A percentile compares a stretch with the other conserved stretches of the same genome.
phyloP scores from a whole-genome alignment of 306 rosid species.

The Trifolium dubium region DNA sequence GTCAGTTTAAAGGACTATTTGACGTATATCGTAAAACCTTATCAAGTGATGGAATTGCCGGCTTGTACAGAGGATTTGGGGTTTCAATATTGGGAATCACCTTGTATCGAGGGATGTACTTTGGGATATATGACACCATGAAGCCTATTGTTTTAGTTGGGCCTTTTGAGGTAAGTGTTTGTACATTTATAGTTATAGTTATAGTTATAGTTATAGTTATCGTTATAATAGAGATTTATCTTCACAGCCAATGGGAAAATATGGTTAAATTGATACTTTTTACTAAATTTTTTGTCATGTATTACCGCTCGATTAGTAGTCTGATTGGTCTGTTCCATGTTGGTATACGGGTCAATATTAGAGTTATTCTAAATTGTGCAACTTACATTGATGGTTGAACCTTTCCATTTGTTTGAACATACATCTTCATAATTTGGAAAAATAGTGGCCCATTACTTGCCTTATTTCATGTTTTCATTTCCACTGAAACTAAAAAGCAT shows the following conservation, averaged over 20 bases:
- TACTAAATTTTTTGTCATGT: constrained; percentile 17
- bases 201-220: too few species aligned
- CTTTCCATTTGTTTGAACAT: constrained; percentile 40
- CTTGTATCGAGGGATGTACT: constrained; percentile 93
- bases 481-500: neutral
- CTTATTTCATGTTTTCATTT: neutral
- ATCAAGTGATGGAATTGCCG: constrained; percentile 79
- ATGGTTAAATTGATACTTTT: constrained; percentile 17
- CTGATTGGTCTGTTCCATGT: constrained; percentile 26
- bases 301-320: constrained; percentile 14
- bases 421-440: constrained; percentile 23
- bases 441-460: neutral
- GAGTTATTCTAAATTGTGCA: neutral
- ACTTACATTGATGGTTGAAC: constrained; percentile 10
- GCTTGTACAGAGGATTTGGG: constrained; percentile 92
- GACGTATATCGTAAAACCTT: constrained; percentile 87
- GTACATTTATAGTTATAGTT: neutral
- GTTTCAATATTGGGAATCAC: constrained; percentile 90
- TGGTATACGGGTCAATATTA: neutral
- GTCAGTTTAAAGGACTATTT: constrained; percentile 77
- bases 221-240: constrained; percentile 1
- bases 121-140: constrained; percentile 92
- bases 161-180: constrained; percentile 71
- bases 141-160: constrained; percentile 90
- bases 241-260: constrained; percentile 31